Conservation (phyloP, 139 green algal genomes). For the Marvania coccoides region DNA sequence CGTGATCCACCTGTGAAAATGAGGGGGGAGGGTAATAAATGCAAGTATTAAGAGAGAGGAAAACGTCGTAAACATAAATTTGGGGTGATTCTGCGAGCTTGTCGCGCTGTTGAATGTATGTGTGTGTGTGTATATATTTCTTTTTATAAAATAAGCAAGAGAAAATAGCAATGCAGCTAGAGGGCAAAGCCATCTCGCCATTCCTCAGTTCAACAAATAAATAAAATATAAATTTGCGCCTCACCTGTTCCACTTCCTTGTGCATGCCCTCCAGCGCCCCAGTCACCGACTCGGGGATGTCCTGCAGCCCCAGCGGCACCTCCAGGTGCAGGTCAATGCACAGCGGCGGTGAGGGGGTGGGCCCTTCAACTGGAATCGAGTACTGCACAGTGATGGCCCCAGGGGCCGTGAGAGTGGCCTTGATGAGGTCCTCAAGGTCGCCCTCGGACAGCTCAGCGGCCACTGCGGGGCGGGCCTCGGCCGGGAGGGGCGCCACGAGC, state of each 20-base stretch:
- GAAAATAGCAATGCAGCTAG: no score
- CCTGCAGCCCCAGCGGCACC: slow-evolving; percentile 19
- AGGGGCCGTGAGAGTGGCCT: neutral
- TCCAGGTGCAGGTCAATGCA: slow-evolving; percentile 53
- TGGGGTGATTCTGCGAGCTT: no score
- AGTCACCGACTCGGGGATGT: neutral
- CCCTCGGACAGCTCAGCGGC: neutral
- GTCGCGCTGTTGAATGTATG: no score
- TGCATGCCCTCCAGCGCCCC: neutral
- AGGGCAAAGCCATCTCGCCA: no score
- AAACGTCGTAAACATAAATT: no score
- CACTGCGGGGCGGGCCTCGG: neutral
- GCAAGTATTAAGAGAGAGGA: neutral
- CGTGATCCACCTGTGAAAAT: slow-evolving; percentile 2
- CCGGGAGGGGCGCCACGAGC: neutral
- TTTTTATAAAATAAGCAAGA: no score
- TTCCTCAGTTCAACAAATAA: no score
- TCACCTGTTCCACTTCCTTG: neutral
- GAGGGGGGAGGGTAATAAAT: no score
- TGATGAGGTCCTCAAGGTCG: neutral
- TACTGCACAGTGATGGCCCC: neutral
- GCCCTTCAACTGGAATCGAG: slow-evolving; percentile 11
- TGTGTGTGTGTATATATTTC: no score
- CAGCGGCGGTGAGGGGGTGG: slow-evolving; percentile 4
- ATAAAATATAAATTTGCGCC: no score